Base-by-base conservation (phyloP, 2,329 filamentous ascomycete species). In the Botrytis paeoniae region DNA sequence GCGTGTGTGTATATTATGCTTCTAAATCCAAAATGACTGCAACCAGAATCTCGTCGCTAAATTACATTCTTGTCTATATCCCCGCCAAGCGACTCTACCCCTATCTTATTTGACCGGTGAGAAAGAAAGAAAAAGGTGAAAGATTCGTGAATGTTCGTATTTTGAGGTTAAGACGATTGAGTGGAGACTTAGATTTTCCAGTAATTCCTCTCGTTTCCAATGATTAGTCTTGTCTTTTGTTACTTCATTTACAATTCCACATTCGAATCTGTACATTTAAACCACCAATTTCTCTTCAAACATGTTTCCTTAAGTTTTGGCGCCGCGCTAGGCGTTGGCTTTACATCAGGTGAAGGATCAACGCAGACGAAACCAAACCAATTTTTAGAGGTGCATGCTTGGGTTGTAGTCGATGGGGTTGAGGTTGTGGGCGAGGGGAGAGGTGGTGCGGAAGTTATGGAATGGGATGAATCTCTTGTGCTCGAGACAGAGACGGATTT, bases 361-460 rank as follows among this genome's bases (percentile, higher is more conserved):
- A 76, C 74, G 61, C 79, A 80, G 18, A 80, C 74, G 18, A 80
- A 68, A 8, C 79, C 79, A 35, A 80, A 80, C 77, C 77, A 80
- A 45, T 74, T 77, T 41, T 74, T 75, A 32, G 75, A 78, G 1
- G 77, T 79, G 68, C 79, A 80, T 59, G 72, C 73, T 61, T 78
- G 64, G 35, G 60, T 77, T 61, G 74, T 79, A 14, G 80, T 77
- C 10, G 39, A 29, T 2, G 75, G 68, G 5, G 74, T 77, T 25
- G 74, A 74, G 25, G 72, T 22, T 37, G 75, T 76, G 8, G 73
- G 45, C 18, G 75, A 76, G 39, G 78, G 78, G 48, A 78, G 72
- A 14, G 77, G 75, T 20, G 82, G 81, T 7, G 80, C 78, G 2
- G 81, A 78, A 12, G 82, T 84, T 61, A 82, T 81, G 20, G 76